Evolutionary conservation across 805 yeast species (phyloP).

Genomic region (Yarrowia deformans): DNA sequence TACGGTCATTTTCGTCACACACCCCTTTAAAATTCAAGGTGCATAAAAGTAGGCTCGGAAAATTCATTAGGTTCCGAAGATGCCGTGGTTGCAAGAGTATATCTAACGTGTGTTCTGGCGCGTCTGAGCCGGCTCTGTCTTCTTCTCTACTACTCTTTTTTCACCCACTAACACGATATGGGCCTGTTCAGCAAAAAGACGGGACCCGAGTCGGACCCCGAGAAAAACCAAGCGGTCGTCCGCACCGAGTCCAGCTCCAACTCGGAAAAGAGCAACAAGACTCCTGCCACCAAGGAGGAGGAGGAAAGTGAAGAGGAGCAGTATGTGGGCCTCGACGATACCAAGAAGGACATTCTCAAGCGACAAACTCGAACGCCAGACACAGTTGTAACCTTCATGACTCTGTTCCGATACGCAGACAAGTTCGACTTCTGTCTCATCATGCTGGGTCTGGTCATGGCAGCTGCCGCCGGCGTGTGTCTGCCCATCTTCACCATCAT

Average conservation of each 20-base stretch:
- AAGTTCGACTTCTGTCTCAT: conserved; percentile 47
- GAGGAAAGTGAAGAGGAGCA: conserved; percentile 43
- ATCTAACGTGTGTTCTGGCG: neutral
- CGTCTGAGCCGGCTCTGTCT: neutral
- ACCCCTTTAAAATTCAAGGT: neutral
- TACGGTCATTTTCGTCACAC: neutral
- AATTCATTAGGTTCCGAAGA: conserved; percentile 26
- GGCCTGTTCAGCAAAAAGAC: conserved; percentile 23
- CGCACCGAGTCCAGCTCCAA: conserved; percentile 18
- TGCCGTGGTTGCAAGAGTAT: conserved; percentile 31
- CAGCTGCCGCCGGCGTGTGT: conserved; percentile 53
- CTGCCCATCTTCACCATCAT: conserved; percentile 54
- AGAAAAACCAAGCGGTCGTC: conserved; percentile 13
- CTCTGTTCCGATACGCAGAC: conserved; percentile 51
- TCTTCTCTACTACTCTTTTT: neutral
- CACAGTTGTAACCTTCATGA: conserved; percentile 45
- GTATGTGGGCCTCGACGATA: conserved; percentile 46
- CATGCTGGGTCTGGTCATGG: conserved; percentile 47
- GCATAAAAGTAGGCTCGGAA: conserved; percentile 33
- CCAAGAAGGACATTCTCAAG: conserved; percentile 50
- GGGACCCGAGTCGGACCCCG: conserved; percentile 21
- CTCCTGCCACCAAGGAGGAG: conserved; percentile 29
- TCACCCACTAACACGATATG: neutral
- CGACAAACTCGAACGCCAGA: conserved; percentile 47
- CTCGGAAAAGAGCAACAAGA: conserved; percentile 30